Conservation (phyloP, 768 basidiomycete genomes). For the Podaxis mareebaensis region DNA sequence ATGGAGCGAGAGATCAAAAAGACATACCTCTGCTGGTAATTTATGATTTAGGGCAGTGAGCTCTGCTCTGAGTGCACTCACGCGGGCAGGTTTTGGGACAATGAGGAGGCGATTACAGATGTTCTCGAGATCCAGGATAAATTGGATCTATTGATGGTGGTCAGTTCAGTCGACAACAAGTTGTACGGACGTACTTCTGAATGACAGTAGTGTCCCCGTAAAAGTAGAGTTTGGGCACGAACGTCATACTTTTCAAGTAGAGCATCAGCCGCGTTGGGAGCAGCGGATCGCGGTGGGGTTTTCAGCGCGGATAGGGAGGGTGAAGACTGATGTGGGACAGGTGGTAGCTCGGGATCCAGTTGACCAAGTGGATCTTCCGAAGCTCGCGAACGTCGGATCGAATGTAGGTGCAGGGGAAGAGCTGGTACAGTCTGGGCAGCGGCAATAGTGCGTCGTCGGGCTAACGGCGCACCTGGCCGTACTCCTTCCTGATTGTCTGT, state of each 20-base stretch:
- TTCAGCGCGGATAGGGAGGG: conserved; percentile 60
- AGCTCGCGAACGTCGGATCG: conserved; percentile 50
- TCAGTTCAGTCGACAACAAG: conserved; percentile 18
- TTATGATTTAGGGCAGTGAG: conserved; percentile 94
- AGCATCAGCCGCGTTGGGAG: conserved; percentile 47
- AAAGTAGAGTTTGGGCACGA: conserved; percentile 66
- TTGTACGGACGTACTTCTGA: conserved; percentile 61
- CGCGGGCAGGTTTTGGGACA: conserved; percentile 90
- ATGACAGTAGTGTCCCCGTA: conserved; percentile 86
- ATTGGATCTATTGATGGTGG: conserved; percentile 61
- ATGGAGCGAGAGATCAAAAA: background rate
- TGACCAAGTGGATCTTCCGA: conserved; percentile 80
- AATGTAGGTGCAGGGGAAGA: conserved; percentile 62
- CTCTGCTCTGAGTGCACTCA: conserved; percentile 96
- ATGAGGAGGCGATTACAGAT: conserved; percentile 91
- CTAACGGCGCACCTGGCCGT: conserved; percentile 26
- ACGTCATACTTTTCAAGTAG: conserved; percentile 70
- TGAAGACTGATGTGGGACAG: conserved; percentile 64
- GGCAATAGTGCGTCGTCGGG: conserved; percentile 50
- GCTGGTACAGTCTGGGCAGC: conserved; percentile 77
- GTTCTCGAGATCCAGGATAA: conserved; percentile 84
- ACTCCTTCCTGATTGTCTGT: conserved; percentile 13
- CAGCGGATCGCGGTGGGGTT: conserved; percentile 45
- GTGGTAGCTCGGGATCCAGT: conserved; percentile 44
- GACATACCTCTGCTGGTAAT: conserved; percentile 86